Evolutionary conservation across 139 green algal species (phyloP).

Genomic region (Closterium sp.): DNA sequence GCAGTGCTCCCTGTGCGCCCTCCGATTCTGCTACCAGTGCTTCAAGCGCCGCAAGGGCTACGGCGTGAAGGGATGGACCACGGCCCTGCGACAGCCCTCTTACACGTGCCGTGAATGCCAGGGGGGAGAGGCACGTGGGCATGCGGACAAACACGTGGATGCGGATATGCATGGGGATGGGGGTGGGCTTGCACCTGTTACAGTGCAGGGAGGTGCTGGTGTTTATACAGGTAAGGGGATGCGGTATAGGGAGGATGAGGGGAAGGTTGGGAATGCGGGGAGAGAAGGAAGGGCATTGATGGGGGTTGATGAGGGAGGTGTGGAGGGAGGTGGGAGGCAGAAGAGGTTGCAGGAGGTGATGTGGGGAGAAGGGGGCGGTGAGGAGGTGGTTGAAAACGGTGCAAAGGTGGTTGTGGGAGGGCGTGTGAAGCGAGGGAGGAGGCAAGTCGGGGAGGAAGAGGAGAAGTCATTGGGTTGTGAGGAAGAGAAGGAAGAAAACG

Average conservation of each 20-base stretch:
- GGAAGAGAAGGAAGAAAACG: not conserved
- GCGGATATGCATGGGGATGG: not conserved
- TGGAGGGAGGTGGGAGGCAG: not conserved
- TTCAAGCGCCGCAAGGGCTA: not conserved
- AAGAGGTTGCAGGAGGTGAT: not conserved
- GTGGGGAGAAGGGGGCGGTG: not conserved
- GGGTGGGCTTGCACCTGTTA: not conserved
- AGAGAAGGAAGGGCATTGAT: too few species aligned
- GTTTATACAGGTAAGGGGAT: not conserved
- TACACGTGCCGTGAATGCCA: not conserved
- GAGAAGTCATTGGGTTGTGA: not conserved
- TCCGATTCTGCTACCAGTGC: not conserved
- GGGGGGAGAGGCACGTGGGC: not conserved
- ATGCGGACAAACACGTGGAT: too few species aligned
- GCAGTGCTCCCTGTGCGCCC: not conserved
- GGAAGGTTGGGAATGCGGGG: too few species aligned
- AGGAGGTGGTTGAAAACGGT: not conserved
- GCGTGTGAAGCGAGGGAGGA: not conserved
- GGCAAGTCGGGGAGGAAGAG: not conserved
- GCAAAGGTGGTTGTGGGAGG: too few species aligned
- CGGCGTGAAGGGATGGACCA: not conserved
- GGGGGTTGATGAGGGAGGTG: not conserved
- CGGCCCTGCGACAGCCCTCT: not conserved
- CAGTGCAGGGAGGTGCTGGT: not conserved
- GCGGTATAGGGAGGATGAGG: too few species aligned